Conservation (phyloP, 495 filamentous ascomycete species). For the Penicillium chermesinum region DNA sequence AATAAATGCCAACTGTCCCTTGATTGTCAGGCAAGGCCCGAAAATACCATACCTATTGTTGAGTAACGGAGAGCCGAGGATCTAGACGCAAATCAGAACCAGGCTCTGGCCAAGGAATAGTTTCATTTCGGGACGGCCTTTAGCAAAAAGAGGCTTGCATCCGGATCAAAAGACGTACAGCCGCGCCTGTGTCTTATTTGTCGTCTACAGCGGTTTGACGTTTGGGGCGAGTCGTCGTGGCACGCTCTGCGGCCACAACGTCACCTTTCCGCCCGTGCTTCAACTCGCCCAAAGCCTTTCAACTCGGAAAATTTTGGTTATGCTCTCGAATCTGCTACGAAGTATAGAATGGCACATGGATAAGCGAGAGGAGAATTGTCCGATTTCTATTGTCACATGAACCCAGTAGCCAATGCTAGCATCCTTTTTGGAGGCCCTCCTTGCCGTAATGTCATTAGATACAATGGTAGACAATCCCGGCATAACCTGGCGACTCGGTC, state of each 20-base stretch:
- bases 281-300: too few relatives aligned
- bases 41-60: too few relatives aligned
- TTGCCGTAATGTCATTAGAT: conserved; percentile 46
- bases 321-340: conserved; percentile 10
- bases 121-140: background rate
- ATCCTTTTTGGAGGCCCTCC: conserved; percentile 37
- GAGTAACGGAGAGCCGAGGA: too few relatives aligned
- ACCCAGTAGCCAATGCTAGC: conserved; percentile 37
- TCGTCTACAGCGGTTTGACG: background rate
- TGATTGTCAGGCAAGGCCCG: too few relatives aligned
- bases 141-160: conserved; percentile 8
- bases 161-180: conserved; percentile 8
- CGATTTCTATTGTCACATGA: conserved; percentile 45
- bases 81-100: too few relatives aligned
- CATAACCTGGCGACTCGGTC: conserved; percentile 16
- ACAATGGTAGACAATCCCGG: conserved; percentile 38
- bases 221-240: conserved; percentile 4
- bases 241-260: conserved; percentile 1
- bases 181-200: conserved; percentile 11
- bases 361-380: conserved; percentile 47
- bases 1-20: too few relatives aligned
- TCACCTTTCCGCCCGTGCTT: conserved; percentile 3
- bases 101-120: too few relatives aligned
- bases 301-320: too few relatives aligned
- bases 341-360: conserved; percentile 3